A percentile compares a stretch with the other conserved stretches of the same genome.
These are phyloP conservation scores for Chrysoporthe deuterocubensis DNA, from an alignment of 2,329 filamentous ascomycete genomes.

Conservation along the genomic window DNA sequence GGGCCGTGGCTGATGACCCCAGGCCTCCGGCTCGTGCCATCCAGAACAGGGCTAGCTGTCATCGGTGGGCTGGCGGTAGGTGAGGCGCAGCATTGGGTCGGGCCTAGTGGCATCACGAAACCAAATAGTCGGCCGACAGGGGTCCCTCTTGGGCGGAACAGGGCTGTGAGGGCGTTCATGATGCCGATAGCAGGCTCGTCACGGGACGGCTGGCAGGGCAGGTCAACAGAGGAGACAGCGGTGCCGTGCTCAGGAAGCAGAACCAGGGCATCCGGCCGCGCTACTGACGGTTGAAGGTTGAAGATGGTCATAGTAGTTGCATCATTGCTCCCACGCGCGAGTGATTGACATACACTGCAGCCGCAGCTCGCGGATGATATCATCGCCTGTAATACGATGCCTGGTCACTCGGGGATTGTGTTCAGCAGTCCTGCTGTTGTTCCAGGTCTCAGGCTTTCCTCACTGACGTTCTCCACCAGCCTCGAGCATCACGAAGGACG, in stretches of 20 bases:
- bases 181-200: not conserved
- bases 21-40: not conserved
- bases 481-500: not conserved
- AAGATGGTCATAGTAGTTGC: constrained; percentile 13
- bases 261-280: not conserved
- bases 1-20: not conserved
- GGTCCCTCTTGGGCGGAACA: not conserved
- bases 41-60: not conserved
- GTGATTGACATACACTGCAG: constrained; percentile 6
- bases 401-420: not conserved
- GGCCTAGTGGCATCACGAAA: not conserved
- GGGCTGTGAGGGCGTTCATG: not conserved
- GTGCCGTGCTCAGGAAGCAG: not conserved
- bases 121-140: not conserved
- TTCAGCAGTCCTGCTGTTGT: not conserved
- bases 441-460: not conserved
- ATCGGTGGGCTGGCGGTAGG: too few species aligned
- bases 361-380: constrained; percentile 22
- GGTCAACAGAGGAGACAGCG: too few species aligned
- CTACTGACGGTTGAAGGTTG: not conserved
- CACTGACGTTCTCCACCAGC: not conserved
- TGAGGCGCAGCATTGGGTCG: constrained; percentile 4
- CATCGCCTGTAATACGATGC: constrained; percentile 14
- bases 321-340: constrained; percentile 21
- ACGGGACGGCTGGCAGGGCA: too few species aligned